Evolutionary conservation across 2,329 filamentous ascomycete genomes (phyloP), one percentile per base, ranked within the genome.

Genomic region (Trichophyton verrucosum): DNA sequence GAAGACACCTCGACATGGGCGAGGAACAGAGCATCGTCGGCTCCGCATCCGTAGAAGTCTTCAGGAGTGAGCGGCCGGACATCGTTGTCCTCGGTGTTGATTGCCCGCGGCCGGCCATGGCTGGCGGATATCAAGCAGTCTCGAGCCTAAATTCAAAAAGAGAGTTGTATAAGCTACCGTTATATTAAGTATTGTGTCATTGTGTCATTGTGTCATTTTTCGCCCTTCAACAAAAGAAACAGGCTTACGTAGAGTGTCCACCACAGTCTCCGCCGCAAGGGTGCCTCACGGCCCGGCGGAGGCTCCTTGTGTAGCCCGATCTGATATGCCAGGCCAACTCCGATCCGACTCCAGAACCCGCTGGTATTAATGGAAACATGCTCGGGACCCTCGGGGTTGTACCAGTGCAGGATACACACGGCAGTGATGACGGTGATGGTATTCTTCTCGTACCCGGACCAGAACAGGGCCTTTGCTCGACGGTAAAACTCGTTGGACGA

Each of bases 301-400:
- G 75, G 74, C 58, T 78, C 75, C 46, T 72, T 71, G 61, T 77
- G 75, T n/a, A 78, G 66, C 2, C 76, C 75, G 60, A 77, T 69
- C 60, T 77, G 75, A 66, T 76, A 75, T 1, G 74, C 75, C 27
- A 78, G 64, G 1, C 74, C 74, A 20, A 75, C 71, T 42, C 73
- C 73, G 27, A 76, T 72, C 22, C 74, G 70, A 33, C 75, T 67
- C 76, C 76, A 78, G 61, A 78, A 77, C 9, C 73, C 72, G 60
- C 75, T 77, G 0, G 73, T 77, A 62, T 78, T 74, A 6, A 75
- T 69, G 9, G 74, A 77, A 15, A 73, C 67, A 58, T 71, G 70
- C 58, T 72, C 71, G 1, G 70, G 71, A 0, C 70, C 70, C 59
- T 70, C 69, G 0, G 70, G 70, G 58, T 71, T 72, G 59, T 69